Evolutionary conservation across 768 basidiomycete species (phyloP), one percentile per base, ranked within the genome.

Genomic region (Pisolithus tinctorius): DNA sequence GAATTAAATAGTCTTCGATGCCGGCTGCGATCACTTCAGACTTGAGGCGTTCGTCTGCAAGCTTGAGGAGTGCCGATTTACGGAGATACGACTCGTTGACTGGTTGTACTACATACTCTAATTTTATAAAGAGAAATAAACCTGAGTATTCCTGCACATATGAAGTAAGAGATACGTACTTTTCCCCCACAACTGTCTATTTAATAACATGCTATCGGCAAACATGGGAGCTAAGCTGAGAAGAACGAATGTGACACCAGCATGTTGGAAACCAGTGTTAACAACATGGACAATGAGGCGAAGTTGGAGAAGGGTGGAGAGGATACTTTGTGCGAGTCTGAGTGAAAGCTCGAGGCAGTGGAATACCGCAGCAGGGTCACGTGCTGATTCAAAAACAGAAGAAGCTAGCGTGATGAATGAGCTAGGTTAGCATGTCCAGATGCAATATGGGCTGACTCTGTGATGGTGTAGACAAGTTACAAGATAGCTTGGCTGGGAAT

Each of bases 251-350:
- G 55, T 23, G 45, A 58, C 60, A 1, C 63, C 63, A 23, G 62
- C 62, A 7, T 53, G 51, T 1, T 41, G 17, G n/a, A 61, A 43
- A 14, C 50, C 47, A 13, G 29, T 49, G 16, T 58, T 60, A 14
- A 63, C 29, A 20, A 66, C 45, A 25, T 57, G 45, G 20, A 25
- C 9, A 0, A 66, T 50, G 36, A 64, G 40, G 6, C 44, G 62
- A n/a, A 63, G 51, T 16, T 64, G 63, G 31, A 64, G 51, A 34
- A 63, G 25, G 26, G 59, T 50, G 25, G 64, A 66, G 27, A 58
- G 16, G 11, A 17, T 16, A 4, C 44, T 13, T 29, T 54, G 55
- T 37, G 48, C 26, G 3, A 66, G 29, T 6, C n/a, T 23, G 27
- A 59, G 38, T 1, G 52, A 51, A 34, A 17, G 34, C 14, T 54